A percentile compares a stretch with the other conserved stretches of the same genome.
Evolutionary conservation across 2,329 filamentous ascomycete genomes (phyloP).

Genomic region (Fusarium cicatricum): DNA sequence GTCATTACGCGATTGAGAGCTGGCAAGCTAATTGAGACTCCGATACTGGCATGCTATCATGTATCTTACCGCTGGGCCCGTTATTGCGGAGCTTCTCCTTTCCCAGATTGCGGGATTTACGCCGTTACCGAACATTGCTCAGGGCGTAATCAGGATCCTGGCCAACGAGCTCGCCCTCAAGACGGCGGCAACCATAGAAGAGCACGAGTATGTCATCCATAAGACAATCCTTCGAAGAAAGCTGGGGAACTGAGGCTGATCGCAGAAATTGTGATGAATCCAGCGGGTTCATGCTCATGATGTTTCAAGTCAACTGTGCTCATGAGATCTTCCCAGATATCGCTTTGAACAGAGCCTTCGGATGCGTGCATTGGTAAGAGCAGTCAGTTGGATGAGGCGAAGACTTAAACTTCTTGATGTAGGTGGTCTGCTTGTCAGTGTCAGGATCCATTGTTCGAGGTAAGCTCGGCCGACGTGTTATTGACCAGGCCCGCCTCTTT

Average conservation of each 20-base stretch:
- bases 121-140: constrained; percentile 53
- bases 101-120: constrained; percentile 66
- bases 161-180: constrained; percentile 69
- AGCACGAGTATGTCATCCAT: constrained; percentile 11
- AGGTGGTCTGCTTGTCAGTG: too few species aligned
- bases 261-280: too few species aligned
- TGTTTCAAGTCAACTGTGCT: too few species aligned
- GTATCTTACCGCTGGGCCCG: constrained; percentile 69
- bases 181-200: constrained; percentile 40
- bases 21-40: constrained; percentile 18
- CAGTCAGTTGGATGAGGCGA: too few species aligned
- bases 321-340: too few species aligned
- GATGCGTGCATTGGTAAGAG: too few species aligned
- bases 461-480: too few species aligned
- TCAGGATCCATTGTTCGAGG: too few species aligned
- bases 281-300: too few species aligned
- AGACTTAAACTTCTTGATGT: too few species aligned
- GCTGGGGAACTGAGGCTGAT: constrained; percentile 51
- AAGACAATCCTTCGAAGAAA: constrained; percentile 56
- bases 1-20: neutral
- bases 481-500: too few species aligned
- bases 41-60: constrained; percentile 82
- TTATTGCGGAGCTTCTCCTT: constrained; percentile 73
- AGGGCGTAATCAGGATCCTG: constrained; percentile 64
- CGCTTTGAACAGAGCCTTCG: too few species aligned